These are phyloP conservation scores for Wickerhamomyces chambardii DNA, from an alignment of 805 yeast species.

Conservation along the genomic window DNA sequence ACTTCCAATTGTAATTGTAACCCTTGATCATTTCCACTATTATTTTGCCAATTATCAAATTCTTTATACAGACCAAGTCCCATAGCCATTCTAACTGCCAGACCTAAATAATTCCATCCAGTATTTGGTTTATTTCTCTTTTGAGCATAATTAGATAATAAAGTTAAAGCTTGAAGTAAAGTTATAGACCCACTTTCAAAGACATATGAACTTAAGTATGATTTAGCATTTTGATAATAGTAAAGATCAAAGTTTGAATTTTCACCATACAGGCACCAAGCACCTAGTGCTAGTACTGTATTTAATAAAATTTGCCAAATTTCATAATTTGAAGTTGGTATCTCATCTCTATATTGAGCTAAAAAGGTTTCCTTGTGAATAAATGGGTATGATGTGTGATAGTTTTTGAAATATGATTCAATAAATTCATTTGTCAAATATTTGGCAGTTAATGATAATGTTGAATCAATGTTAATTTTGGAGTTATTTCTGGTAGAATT, in stretches of 20 bases:
- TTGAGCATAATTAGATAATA: conserved; percentile 53
- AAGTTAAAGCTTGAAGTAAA: conserved; percentile 40
- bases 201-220: conserved; percentile 32
- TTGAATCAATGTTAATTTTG: conserved; percentile 14
- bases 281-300: conserved; percentile 56
- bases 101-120: conserved; percentile 60
- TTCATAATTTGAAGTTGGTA: conserved; percentile 31
- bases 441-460: conserved; percentile 18
- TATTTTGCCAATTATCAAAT: conserved; percentile 29
- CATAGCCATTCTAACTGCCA: conserved; percentile 58
- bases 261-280: conserved; percentile 58
- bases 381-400: conserved; percentile 56
- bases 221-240: conserved; percentile 47
- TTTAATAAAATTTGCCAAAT: conserved; percentile 47
- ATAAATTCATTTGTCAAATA: conserved; percentile 26
- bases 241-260: conserved; percentile 39
- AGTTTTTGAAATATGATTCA: conserved; percentile 45
- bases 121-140: conserved; percentile 60
- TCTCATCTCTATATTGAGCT: conserved; percentile 32
- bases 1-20: conserved; percentile 38
- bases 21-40: conserved; percentile 18
- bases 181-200: conserved; percentile 53
- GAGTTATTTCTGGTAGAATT: conserved; percentile 17
- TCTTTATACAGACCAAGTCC: conserved; percentile 57
- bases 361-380: conserved; percentile 46